A percentile compares a stretch with the other conserved stretches of the same genome.
Conservation (phyloP, 1,284 basidiomycete genomes). For the Marasmius sp. region DNA sequence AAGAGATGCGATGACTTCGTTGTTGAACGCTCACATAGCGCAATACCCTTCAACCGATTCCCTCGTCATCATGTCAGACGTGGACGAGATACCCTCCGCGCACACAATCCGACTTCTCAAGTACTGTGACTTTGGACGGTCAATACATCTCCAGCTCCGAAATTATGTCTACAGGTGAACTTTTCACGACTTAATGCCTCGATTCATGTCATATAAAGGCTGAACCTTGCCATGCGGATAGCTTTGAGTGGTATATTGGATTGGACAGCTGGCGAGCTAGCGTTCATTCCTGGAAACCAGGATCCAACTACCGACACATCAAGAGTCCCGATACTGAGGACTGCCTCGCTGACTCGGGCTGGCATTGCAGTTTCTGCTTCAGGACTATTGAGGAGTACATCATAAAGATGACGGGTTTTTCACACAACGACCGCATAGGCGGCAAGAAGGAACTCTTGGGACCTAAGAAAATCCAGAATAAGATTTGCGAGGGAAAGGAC, state of each 20-base stretch:
- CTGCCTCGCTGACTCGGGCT: constrained; percentile 61
- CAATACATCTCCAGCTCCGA: constrained; percentile 64
- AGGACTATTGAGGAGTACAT: constrained; percentile 57
- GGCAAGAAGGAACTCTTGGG: constrained; percentile 50
- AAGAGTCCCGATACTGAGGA: constrained; percentile 41
- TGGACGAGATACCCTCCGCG: constrained; percentile 66
- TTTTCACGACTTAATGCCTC: background rate
- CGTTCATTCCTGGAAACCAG: constrained; percentile 45
- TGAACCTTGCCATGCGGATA: constrained; percentile 15
- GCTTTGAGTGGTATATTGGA: constrained; percentile 60
- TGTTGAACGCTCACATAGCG: constrained; percentile 38
- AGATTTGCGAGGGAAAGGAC: constrained; percentile 62
- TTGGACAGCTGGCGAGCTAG: constrained; percentile 56
- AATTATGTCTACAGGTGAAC: constrained; percentile 61
- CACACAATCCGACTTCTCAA: constrained; percentile 58
- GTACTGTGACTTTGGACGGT: constrained; percentile 54
- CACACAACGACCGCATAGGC: constrained; percentile 65
- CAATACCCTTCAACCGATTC: constrained; percentile 31
- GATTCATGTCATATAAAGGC: background rate
- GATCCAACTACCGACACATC: constrained; percentile 53
- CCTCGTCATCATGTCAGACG: constrained; percentile 66
- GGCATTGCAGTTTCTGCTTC: constrained; percentile 69
- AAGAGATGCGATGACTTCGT: constrained; percentile 41
- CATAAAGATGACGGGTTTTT: constrained; percentile 66
- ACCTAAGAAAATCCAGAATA: constrained; percentile 54